These are phyloP conservation scores for Panellus pusillus DNA, from an alignment of 768 basidiomycete species.

Conservation along the genomic window DNA sequence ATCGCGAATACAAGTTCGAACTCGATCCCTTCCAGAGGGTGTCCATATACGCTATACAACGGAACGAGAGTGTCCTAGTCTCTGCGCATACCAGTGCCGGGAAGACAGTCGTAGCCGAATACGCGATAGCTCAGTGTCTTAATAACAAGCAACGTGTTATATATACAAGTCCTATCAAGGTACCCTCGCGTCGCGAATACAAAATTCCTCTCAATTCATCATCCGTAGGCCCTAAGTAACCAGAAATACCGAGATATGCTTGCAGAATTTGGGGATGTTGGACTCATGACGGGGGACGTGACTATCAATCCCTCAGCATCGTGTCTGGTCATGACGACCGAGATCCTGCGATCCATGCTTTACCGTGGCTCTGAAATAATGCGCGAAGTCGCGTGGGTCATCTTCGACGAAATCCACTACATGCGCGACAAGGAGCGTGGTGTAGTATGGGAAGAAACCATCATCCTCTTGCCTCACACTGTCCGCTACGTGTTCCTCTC, in stretches of 20 bases:
- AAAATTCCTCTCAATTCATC: slow-evolving; percentile 3
- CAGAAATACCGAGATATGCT: slow-evolving; percentile 99
- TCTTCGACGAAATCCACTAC: slow-evolving; percentile 99
- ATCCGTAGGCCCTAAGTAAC: slow-evolving; percentile 86
- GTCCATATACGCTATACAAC: slow-evolving; percentile 91
- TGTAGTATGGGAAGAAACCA: slow-evolving; percentile 99
- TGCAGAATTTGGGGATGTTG: slow-evolving; percentile 96
- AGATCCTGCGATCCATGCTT: slow-evolving; percentile 99
- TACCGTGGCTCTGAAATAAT: slow-evolving; percentile 98
- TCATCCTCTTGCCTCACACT: slow-evolving; percentile 93
- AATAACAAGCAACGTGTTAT: slow-evolving; percentile 94
- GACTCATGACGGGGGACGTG: slow-evolving; percentile 98
- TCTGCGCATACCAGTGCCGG: slow-evolving; percentile 99
- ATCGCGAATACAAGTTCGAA: slow-evolving; percentile 91
- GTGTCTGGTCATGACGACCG: slow-evolving; percentile 99
- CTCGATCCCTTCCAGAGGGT: slow-evolving; percentile 98
- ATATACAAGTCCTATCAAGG: slow-evolving; percentile 99
- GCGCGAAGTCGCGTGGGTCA: slow-evolving; percentile 99
- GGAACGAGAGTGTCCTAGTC: slow-evolving; percentile 96
- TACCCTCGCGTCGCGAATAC: slow-evolving; percentile 42
- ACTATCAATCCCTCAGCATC: slow-evolving; percentile 97
- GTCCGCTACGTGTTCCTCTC: slow-evolving; percentile 99
- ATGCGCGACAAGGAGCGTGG: slow-evolving; percentile 99
- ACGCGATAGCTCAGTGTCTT: slow-evolving; percentile 96
- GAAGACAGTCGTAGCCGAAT: slow-evolving; percentile 99